These are phyloP conservation scores for Leucoagaricus sp. DNA, from an alignment of 1,284 basidiomycete genomes.

Conservation along the genomic window DNA sequence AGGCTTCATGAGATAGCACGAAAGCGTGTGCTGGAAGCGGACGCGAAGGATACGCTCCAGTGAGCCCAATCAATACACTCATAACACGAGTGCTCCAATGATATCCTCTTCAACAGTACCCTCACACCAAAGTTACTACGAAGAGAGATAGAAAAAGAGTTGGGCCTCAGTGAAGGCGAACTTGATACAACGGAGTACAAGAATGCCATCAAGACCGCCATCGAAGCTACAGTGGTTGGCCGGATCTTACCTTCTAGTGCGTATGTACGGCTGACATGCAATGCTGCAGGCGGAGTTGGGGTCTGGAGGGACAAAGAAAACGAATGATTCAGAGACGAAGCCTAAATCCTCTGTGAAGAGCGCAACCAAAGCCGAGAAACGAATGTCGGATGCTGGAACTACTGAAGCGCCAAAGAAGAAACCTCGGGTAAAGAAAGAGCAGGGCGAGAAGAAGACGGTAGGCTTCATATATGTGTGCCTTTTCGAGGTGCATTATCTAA, in stretches of 20 bases:
- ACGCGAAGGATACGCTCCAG: constrained; percentile 4
- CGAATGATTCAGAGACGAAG: neutral
- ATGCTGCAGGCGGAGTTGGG: neutral
- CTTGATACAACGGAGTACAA: constrained; percentile 15
- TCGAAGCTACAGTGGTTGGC: constrained; percentile 16
- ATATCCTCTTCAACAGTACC: neutral
- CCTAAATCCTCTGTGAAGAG: neutral
- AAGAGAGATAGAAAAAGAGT: constrained; percentile 18
- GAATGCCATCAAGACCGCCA: constrained; percentile 15
- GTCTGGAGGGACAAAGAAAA: neutral
- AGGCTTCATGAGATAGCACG: neutral
- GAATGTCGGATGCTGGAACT: neutral
- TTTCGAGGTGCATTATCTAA: neutral
- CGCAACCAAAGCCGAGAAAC: constrained; percentile 3
- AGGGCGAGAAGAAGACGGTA: neutral
- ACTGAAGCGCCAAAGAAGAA: neutral
- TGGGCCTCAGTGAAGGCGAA: constrained; percentile 14
- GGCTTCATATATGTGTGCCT: neutral
- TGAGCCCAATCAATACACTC: too few relatives aligned
- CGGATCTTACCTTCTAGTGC: neutral
- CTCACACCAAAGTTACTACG: constrained; percentile 19
- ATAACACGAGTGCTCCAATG: neutral
- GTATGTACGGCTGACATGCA: neutral
- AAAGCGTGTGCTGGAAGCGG: constrained; percentile 1
- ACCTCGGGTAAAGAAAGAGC: neutral